These are phyloP conservation scores for Thelonectria blattea DNA, from an alignment of 2,329 filamentous ascomycete genomes.

Conservation along the genomic window DNA sequence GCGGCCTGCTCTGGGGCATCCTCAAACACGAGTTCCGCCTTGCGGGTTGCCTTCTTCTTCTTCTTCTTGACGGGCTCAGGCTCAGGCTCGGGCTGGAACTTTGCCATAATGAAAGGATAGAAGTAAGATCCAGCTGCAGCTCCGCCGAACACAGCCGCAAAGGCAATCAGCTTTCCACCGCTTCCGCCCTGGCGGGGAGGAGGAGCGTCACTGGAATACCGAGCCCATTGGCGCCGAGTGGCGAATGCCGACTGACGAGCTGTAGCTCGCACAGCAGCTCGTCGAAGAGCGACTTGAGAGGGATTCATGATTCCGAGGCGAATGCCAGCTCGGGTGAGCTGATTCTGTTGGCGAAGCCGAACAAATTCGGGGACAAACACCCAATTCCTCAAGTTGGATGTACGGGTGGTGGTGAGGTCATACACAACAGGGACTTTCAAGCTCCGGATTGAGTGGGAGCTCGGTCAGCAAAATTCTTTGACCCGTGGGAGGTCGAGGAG, in stretches of 20 bases:
- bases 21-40: constrained; percentile 71
- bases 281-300: constrained; percentile 39
- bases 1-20: constrained; percentile 61
- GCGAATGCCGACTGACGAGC: constrained; percentile 30
- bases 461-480: constrained; percentile 40
- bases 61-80: constrained; percentile 13
- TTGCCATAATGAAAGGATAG: constrained; percentile 44
- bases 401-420: constrained; percentile 38
- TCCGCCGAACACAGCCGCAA: constrained; percentile 45
- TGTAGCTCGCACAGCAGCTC: constrained; percentile 36
- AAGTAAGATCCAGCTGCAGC: constrained; percentile 48
- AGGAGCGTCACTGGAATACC: constrained; percentile 36
- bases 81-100: constrained; percentile 30
- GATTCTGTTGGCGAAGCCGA: not conserved
- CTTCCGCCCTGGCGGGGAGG: constrained; percentile 34
- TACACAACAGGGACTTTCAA: constrained; percentile 21
- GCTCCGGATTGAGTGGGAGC: not conserved
- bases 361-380: not conserved
- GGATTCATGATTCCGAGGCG: constrained; percentile 38
- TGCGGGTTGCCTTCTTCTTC: constrained; percentile 27
- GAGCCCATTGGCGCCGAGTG: constrained; percentile 40
- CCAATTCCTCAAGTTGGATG: constrained; percentile 14
- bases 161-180: constrained; percentile 40
- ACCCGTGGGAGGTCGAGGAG: constrained; percentile 27
- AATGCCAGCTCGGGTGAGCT: not conserved